Evolutionary conservation across 495 filamentous ascomycete species (phyloP).

Genomic region (Margaritispora aquatica): DNA sequence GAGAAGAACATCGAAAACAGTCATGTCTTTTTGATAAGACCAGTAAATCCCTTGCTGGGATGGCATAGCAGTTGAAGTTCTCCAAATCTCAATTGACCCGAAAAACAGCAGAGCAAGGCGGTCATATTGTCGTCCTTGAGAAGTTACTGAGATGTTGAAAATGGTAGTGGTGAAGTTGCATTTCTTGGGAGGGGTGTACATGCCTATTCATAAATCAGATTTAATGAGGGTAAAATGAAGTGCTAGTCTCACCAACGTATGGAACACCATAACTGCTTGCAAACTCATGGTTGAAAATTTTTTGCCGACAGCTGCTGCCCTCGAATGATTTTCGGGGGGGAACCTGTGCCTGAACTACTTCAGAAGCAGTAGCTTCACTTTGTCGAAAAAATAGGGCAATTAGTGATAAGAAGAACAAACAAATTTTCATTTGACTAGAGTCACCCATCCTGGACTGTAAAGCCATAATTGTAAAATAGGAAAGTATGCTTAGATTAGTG

Average conservation of each 20-base stretch:
- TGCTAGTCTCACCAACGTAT: conserved; percentile 54
- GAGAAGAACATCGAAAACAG: conserved; percentile 62
- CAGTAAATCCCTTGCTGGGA: conserved; percentile 53
- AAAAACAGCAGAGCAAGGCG: conserved; percentile 71
- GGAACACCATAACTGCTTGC: conserved; percentile 71
- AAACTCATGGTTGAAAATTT: conserved; percentile 64
- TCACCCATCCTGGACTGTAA: too few species aligned
- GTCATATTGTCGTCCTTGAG: conserved; percentile 68
- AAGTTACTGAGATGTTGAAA: conserved; percentile 74
- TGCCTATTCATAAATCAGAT: conserved; percentile 26
- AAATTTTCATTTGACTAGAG: too few species aligned
- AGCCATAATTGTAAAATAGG: too few species aligned
- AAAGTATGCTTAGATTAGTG: too few species aligned
- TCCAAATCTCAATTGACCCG: conserved; percentile 70
- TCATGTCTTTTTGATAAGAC: conserved; percentile 80
- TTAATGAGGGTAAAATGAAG: neutral
- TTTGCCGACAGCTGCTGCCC: neutral
- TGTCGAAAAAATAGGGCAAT: neutral
- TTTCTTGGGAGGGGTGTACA: conserved; percentile 54
- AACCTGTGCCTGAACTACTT: neutral
- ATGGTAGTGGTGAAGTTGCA: conserved; percentile 69
- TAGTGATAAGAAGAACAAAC: neutral
- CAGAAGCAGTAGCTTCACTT: neutral
- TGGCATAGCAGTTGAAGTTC: conserved; percentile 81
- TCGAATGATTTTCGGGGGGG: neutral